These are phyloP conservation scores for Hibiscus trionum DNA, from an alignment of 345 rosid species.

Conservation along the genomic window DNA sequence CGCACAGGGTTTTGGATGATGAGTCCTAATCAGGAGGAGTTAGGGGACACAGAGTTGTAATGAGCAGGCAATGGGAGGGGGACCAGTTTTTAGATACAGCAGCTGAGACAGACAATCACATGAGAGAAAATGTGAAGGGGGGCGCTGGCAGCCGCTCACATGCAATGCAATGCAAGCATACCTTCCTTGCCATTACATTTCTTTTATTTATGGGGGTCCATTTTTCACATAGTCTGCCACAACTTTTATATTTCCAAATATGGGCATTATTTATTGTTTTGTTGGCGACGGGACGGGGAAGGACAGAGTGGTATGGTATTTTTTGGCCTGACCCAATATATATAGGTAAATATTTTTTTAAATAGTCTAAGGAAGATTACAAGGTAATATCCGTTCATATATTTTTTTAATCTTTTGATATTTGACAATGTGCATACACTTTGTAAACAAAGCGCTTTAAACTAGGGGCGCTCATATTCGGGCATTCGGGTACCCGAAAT, in stretches of 20 bases:
- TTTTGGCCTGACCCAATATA: neutral
- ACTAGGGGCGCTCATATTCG: too few species aligned
- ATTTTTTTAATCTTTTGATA: too few species aligned
- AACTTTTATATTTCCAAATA: neutral
- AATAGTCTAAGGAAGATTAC: too few species aligned
- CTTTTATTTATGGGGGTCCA: neutral
- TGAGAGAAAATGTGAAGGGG: constrained; percentile 7
- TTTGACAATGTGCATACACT: too few species aligned
- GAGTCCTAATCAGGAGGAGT: neutral
- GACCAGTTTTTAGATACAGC: constrained; percentile 13
- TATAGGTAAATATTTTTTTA: too few species aligned
- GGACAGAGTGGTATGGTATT: neutral
- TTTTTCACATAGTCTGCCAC: neutral
- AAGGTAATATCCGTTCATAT: too few species aligned
- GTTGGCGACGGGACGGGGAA: neutral
- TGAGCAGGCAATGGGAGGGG: constrained; percentile 1
- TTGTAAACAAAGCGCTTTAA: too few species aligned
- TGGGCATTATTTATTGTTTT: neutral
- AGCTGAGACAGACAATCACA: constrained; percentile 15
- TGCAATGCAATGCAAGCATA: constrained; percentile 9
- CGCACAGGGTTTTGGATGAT: neutral
- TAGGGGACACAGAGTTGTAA: neutral
- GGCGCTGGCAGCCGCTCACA: constrained; percentile 14
- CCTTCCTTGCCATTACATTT: neutral
- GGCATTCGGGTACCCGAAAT: too few species aligned